These are phyloP conservation scores for Tilletia setariae DNA, from an alignment of 1,284 basidiomycete genomes.

Conservation along the genomic window DNA sequence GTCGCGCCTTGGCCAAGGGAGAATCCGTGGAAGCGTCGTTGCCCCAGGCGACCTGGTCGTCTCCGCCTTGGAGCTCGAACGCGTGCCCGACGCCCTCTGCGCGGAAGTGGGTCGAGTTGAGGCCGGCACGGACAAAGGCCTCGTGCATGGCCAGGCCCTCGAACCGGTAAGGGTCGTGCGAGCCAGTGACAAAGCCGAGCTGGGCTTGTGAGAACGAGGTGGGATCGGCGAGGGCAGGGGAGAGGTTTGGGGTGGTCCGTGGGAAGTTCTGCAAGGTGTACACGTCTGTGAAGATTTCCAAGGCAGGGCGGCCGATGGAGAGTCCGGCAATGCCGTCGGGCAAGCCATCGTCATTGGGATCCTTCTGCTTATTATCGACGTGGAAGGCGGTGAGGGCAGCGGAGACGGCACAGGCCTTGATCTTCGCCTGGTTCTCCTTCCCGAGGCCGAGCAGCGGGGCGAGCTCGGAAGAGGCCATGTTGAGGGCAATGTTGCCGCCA, in stretches of 20 bases:
- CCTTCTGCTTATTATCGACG: slow-evolving; percentile 9
- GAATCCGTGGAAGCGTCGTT: not conserved
- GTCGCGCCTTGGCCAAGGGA: slow-evolving; percentile 6
- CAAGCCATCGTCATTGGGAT: slow-evolving; percentile 13
- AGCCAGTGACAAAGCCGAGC: slow-evolving; percentile 1
- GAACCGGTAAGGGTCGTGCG: slow-evolving; percentile 11
- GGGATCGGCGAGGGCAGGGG: slow-evolving; percentile 3
- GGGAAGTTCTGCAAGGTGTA: not conserved
- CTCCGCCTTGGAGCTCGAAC: slow-evolving; percentile 13
- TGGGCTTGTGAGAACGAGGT: not conserved
- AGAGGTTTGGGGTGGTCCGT: not conserved
- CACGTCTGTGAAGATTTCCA: slow-evolving; percentile 10
- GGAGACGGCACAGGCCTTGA: slow-evolving; percentile 12
- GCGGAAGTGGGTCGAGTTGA: slow-evolving; percentile 45
- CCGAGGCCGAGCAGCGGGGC: not conserved
- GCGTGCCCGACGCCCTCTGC: slow-evolving; percentile 31
- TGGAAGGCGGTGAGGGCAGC: slow-evolving; percentile 7
- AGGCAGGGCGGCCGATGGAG: slow-evolving; percentile 6
- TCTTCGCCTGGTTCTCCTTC: not conserved
- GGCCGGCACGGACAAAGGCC: slow-evolving; percentile 24
- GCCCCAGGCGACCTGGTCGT: slow-evolving; percentile 2
- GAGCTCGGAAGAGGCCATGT: slow-evolving; percentile 15
- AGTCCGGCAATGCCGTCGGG: slow-evolving; percentile 6
- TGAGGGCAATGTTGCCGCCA: slow-evolving; percentile 10
- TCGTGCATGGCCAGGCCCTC: slow-evolving; percentile 14